Evolutionary conservation across 805 yeast genomes (phyloP).

Genomic region (Candida taoyuanica): DNA sequence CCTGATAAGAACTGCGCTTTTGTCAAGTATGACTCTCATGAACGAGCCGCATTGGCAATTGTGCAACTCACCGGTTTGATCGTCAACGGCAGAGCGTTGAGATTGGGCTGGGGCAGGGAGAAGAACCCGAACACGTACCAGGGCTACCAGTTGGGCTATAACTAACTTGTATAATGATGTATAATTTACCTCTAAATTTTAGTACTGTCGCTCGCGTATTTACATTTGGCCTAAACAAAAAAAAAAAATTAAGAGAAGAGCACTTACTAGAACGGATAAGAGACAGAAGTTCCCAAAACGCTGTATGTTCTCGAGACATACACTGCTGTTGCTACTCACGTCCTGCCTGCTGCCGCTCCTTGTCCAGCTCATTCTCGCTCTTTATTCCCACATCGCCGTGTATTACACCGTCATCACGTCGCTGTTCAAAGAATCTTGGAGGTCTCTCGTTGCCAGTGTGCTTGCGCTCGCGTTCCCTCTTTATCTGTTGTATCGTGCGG

Average conservation of each 20-base stretch:
- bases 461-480: too few relatives aligned
- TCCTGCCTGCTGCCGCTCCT: slow-evolving; percentile 6
- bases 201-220: too few relatives aligned
- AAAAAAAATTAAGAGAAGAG: too few relatives aligned
- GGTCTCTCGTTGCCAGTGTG: too few relatives aligned
- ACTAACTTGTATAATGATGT: slow-evolving; percentile 4
- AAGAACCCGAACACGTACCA: slow-evolving; percentile 30
- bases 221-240: too few relatives aligned
- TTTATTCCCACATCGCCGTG: not conserved
- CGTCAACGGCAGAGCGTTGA: slow-evolving; percentile 72
- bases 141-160: slow-evolving; percentile 15
- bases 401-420: not conserved
- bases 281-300: not conserved
- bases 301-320: not conserved
- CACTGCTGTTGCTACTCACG: slow-evolving; percentile 6
- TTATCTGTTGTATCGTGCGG: too few relatives aligned
- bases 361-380: slow-evolving; percentile 1
- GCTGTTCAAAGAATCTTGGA: too few relatives aligned
- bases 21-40: slow-evolving; percentile 82
- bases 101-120: slow-evolving; percentile 86
- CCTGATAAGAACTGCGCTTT: slow-evolving; percentile 87
- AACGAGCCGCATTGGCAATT: slow-evolving; percentile 84
- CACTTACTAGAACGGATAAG: too few relatives aligned
- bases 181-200: too few relatives aligned
- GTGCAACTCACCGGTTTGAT: slow-evolving; percentile 68